Conservation (phyloP, 2,329 filamentous ascomycete genomes). For the Colletotrichum godetiae region DNA sequence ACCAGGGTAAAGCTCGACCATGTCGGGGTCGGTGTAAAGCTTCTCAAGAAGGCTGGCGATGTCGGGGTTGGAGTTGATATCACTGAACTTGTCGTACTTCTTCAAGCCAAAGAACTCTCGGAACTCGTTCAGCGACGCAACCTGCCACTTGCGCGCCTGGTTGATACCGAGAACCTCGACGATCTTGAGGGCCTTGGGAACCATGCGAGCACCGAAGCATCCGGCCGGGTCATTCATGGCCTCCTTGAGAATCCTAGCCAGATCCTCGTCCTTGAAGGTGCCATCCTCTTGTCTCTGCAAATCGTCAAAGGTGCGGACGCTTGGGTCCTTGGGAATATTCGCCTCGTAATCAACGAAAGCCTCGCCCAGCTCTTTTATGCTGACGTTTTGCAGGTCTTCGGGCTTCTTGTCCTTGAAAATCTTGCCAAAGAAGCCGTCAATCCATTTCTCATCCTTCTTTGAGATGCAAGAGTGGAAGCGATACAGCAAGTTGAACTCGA, state of each 20-base stretch:
- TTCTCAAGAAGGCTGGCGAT: conserved; percentile 66
- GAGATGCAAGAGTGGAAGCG: conserved; percentile 73
- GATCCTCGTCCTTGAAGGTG: conserved; percentile 66
- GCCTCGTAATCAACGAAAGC: conserved; percentile 48
- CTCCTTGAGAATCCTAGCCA: conserved; percentile 65
- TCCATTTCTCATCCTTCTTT: conserved; percentile 71
- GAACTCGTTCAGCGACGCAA: conserved; percentile 73
- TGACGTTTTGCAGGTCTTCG: conserved; percentile 47
- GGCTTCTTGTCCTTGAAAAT: conserved; percentile 49
- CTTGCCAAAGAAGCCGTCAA: conserved; percentile 63
- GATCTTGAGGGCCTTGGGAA: conserved; percentile 67
- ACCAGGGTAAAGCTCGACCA: conserved; percentile 77
- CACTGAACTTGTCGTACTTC: conserved; percentile 65
- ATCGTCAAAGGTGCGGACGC: conserved; percentile 59
- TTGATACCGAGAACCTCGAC: conserved; percentile 73
- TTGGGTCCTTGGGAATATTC: conserved; percentile 54
- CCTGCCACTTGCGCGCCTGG: conserved; percentile 70
- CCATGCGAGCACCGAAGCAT: conserved; percentile 68
- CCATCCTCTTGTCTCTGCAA: conserved; percentile 61
- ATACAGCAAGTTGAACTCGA: conserved; percentile 76
- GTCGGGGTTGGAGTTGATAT: conserved; percentile 68
- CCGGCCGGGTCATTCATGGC: conserved; percentile 72
- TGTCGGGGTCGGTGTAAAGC: conserved; percentile 72
- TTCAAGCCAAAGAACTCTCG: conserved; percentile 71
- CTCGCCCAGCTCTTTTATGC: conserved; percentile 49